A percentile compares a stretch with the other conserved stretches of the same genome.
phyloP scores from a whole-genome alignment of 176 grass and related monocot genomes.

The Juncus effusus region DNA sequence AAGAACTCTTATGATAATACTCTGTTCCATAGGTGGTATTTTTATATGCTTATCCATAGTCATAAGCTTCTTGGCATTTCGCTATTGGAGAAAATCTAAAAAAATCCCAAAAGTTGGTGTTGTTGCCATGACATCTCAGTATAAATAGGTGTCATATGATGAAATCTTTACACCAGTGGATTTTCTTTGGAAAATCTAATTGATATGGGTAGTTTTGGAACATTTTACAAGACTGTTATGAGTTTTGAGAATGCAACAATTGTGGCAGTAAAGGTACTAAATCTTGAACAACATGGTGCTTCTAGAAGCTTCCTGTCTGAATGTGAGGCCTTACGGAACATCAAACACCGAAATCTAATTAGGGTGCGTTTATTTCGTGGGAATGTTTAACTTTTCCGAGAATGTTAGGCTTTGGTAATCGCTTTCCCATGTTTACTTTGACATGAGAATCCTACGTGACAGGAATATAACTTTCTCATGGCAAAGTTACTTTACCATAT shows the following conservation, averaged over 20 bases:
- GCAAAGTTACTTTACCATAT: too few relatives aligned
- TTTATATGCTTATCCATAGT: not conserved
- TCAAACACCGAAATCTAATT: conserved; percentile 51
- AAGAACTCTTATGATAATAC: not conserved
- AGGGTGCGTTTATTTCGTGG: not conserved
- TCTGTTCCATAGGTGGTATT: conserved; percentile 12
- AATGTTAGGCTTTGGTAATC: too few relatives aligned
- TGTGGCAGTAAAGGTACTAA: conserved; percentile 50
- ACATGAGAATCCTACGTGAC: too few relatives aligned
- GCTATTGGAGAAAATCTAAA: not conserved
- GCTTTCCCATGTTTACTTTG: too few relatives aligned
- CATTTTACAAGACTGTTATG: conserved; percentile 38
- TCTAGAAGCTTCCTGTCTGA: conserved; percentile 52
- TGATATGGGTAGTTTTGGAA: conserved; percentile 36
- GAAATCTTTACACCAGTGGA: conserved; percentile 43
- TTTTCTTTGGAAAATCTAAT: conserved; percentile 41
- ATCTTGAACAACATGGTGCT: conserved; percentile 42
- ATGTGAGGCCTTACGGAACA: conserved; percentile 43
- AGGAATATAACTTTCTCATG: too few relatives aligned
- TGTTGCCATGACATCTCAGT: conserved; percentile 10
- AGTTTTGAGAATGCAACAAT: conserved; percentile 11
- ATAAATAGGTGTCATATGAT: conserved; percentile 32
- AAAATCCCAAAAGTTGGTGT: not conserved
- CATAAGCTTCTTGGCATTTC: conserved; percentile 13
- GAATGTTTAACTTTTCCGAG: too few relatives aligned